phyloP scores from a whole-genome alignment of 2,329 filamentous ascomycete species.

The Penicillium sp. region DNA sequence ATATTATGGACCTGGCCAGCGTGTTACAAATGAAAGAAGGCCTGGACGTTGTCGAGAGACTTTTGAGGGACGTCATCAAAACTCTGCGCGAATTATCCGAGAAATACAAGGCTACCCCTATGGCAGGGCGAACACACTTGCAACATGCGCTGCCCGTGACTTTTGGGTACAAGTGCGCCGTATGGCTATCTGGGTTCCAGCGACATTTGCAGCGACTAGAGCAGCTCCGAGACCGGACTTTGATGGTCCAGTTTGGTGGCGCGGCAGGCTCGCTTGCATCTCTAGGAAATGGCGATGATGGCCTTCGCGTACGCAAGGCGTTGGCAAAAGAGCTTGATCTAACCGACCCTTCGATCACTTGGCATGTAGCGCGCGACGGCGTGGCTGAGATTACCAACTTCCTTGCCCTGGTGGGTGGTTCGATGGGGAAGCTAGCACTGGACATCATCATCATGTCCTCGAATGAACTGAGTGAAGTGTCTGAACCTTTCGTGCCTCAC shows the following conservation, averaged over 20 bases:
- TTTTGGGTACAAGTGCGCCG: slow-evolving; percentile 60
- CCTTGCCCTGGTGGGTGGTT: slow-evolving; percentile 55
- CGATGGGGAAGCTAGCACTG: slow-evolving; percentile 56
- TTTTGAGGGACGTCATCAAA: slow-evolving; percentile 45
- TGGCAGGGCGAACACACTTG: slow-evolving; percentile 59
- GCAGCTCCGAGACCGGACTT: slow-evolving; percentile 46
- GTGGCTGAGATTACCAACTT: slow-evolving; percentile 56
- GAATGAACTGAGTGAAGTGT: slow-evolving; percentile 56
- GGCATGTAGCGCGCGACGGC: slow-evolving; percentile 58
- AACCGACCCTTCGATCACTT: slow-evolving; percentile 54
- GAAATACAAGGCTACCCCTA: slow-evolving; percentile 54
- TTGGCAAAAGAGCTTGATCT: slow-evolving; percentile 53
- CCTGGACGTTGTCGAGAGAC: slow-evolving; percentile 48
- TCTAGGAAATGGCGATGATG: slow-evolving; percentile 49
- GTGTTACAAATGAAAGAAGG: slow-evolving; percentile 56
- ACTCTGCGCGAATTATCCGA: slow-evolving; percentile 45
- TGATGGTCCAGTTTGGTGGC: slow-evolving; percentile 59
- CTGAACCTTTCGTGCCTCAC: slow-evolving; percentile 57
- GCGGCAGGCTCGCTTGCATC: slow-evolving; percentile 58
- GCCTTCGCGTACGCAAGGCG: slow-evolving; percentile 50
- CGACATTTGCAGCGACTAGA: slow-evolving; percentile 51
- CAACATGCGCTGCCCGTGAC: slow-evolving; percentile 59
- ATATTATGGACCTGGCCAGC: slow-evolving; percentile 59
- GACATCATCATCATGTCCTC: slow-evolving; percentile 61
- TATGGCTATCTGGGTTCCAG: slow-evolving; percentile 53